A percentile compares a stretch with the other conserved stretches of the same genome.
Conservation (phyloP, 2,329 filamentous ascomycete species). For the Plenodomus biglobosus region DNA sequence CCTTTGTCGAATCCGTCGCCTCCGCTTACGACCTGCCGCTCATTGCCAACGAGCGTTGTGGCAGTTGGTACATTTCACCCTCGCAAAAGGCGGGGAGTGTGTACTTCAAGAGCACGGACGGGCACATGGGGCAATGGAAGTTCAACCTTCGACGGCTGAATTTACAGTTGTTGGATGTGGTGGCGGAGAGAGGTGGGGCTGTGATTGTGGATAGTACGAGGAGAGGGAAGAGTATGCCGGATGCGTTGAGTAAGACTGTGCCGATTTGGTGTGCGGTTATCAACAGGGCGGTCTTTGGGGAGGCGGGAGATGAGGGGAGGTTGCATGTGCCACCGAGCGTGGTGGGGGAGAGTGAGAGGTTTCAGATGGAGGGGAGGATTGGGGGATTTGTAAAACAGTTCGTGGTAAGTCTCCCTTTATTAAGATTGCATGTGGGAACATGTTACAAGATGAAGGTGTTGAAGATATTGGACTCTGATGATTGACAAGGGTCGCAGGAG, state of each 20-base stretch:
- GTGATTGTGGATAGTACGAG: slow-evolving; percentile 93
- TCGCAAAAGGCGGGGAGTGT: slow-evolving; percentile 68
- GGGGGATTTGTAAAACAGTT: slow-evolving; percentile 56
- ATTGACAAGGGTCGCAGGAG: slow-evolving; percentile 35
- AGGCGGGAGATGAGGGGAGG: slow-evolving; percentile 40
- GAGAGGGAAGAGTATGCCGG: slow-evolving; percentile 92
- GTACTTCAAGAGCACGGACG: slow-evolving; percentile 98
- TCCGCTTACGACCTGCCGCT: slow-evolving; percentile 64
- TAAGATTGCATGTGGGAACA: too few relatives aligned
- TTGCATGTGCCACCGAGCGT: slow-evolving; percentile 73
- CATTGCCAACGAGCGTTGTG: slow-evolving; percentile 91
- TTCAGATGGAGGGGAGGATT: slow-evolving; percentile 72
- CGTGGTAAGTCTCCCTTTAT: slow-evolving; percentile 35
- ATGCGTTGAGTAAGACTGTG: slow-evolving; percentile 89
- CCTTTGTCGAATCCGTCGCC: slow-evolving; percentile 68
- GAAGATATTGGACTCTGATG: neutral
- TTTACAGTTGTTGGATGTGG: slow-evolving; percentile 71
- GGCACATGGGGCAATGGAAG: slow-evolving; percentile 85
- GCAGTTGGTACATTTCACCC: slow-evolving; percentile 87
- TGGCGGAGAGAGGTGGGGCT: slow-evolving; percentile 69
- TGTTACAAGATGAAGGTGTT: too few relatives aligned
- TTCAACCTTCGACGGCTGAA: slow-evolving; percentile 87
- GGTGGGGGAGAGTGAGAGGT: slow-evolving; percentile 73
- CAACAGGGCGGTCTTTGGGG: slow-evolving; percentile 76
- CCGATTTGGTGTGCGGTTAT: slow-evolving; percentile 91